A percentile compares a stretch with the other conserved stretches of the same genome.
These are phyloP conservation scores for Xylaria sp. DNA, from an alignment of 2,329 filamentous ascomycete species.

Conservation along the genomic window DNA sequence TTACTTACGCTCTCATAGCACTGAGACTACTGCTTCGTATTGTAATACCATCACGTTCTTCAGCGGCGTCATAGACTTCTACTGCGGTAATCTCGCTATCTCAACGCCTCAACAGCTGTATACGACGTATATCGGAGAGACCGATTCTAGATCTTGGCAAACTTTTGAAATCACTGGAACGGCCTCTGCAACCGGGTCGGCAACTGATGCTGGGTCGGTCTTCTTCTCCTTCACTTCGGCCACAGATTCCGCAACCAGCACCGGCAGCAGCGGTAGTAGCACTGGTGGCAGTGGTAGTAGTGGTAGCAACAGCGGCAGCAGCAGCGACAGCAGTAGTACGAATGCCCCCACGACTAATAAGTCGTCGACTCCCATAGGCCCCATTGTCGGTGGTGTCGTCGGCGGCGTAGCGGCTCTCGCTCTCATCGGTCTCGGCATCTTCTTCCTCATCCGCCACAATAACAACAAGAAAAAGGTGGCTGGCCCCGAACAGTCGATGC, in stretches of 20 bases:
- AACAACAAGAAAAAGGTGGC: conserved; percentile 49
- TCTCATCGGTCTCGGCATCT: conserved; percentile 55
- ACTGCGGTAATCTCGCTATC: conserved; percentile 52
- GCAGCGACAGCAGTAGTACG: conserved; percentile 6
- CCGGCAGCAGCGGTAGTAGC: conserved; percentile 1
- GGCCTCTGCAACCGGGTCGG: conserved; percentile 2
- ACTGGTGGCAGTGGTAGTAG: neutral
- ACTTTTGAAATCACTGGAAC: conserved; percentile 32
- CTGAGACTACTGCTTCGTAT: conserved; percentile 51
- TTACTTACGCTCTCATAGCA: conserved; percentile 50
- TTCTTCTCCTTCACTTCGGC: conserved; percentile 29
- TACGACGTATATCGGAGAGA: conserved; percentile 57
- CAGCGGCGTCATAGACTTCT: conserved; percentile 57
- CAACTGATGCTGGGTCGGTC: conserved; percentile 9
- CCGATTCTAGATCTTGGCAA: conserved; percentile 49
- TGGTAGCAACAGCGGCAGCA: conserved; percentile 1
- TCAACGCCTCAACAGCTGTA: conserved; percentile 52
- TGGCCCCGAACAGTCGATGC: conserved; percentile 31
- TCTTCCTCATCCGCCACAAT: conserved; percentile 56
- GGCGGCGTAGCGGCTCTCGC: conserved; percentile 58
- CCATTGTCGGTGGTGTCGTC: conserved; percentile 60
- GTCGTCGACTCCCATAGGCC: conserved; percentile 51
- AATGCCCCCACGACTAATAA: conserved; percentile 21
- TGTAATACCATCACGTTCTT: conserved; percentile 60
- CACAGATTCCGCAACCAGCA: conserved; percentile 14